Conservation (phyloP, 108 stramenopile genomes). For the Cyclotella choctawhatcheeana region DNA sequence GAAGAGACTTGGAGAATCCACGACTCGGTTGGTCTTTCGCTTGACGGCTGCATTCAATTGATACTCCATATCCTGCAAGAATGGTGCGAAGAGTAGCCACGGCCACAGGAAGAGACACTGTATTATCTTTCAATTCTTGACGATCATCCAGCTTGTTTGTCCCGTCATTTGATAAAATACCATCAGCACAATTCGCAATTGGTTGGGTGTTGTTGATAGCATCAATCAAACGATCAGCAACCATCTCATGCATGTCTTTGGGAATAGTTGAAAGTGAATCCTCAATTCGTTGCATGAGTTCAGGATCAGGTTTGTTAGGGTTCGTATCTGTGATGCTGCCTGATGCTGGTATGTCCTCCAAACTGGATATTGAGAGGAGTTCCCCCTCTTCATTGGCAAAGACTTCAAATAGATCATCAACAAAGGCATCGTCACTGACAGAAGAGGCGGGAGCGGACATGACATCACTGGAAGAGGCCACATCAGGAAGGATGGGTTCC, state of each 20-base stretch:
- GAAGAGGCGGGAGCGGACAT: not conserved
- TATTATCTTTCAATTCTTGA: not conserved
- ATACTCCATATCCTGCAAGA: constrained; percentile 65
- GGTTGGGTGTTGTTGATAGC: constrained; percentile 62
- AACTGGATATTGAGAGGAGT: constrained; percentile 12
- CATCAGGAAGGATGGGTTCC: constrained; percentile 24
- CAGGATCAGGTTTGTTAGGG: constrained; percentile 61
- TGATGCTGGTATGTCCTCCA: not conserved
- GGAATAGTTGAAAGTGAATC: constrained; percentile 79
- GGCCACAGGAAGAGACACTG: constrained; percentile 63
- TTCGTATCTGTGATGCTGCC: constrained; percentile 4
- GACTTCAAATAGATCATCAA: constrained; percentile 50
- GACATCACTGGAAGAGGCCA: not conserved
- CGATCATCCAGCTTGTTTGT: constrained; percentile 5
- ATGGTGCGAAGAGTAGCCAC: constrained; percentile 83
- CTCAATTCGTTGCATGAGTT: constrained; percentile 77
- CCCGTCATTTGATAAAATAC: constrained; percentile 7
- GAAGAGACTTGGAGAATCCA: constrained; percentile 45
- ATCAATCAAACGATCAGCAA: constrained; percentile 78
- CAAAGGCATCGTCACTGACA: constrained; percentile 39
- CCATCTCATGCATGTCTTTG: constrained; percentile 78
- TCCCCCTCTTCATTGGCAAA: constrained; percentile 35
- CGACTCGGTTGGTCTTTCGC: constrained; percentile 8
- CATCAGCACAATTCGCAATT: constrained; percentile 47
- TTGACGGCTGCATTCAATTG: constrained; percentile 39